Conservation (phyloP, 352 stramenopile genomes). For the Pythium sp. region DNA sequence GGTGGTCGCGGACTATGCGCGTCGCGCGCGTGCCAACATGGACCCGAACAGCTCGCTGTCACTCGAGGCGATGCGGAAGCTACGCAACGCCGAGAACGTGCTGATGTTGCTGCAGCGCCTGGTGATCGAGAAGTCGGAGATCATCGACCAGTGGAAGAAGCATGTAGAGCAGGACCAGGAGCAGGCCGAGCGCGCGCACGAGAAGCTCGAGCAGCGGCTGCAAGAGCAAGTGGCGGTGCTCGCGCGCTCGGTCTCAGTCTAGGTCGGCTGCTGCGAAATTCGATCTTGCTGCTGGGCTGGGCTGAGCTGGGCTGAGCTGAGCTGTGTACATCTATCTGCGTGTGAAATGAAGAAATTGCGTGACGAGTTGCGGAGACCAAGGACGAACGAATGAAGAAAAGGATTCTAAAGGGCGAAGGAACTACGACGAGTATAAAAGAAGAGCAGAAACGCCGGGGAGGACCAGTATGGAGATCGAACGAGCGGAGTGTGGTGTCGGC, state of each 20-base stretch:
- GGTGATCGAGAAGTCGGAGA: conserved; percentile 79
- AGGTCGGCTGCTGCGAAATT: neutral
- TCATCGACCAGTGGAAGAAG: conserved; percentile 75
- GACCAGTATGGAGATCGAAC: neutral
- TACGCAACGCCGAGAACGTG: conserved; percentile 76
- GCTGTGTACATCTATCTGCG: conserved; percentile 1
- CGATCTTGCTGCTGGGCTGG: neutral
- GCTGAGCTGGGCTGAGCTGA: neutral
- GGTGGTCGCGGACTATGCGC: conserved; percentile 44
- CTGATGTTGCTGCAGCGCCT: conserved; percentile 80
- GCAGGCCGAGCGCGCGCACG: conserved; percentile 50
- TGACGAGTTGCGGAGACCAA: neutral
- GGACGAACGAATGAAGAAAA: neutral
- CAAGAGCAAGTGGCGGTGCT: conserved; percentile 69
- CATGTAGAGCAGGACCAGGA: conserved; percentile 65
- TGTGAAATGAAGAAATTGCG: conserved; percentile 1
- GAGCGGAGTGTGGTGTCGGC: neutral
- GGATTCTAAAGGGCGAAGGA: neutral
- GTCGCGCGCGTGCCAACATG: conserved; percentile 30
- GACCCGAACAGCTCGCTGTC: conserved; percentile 41
- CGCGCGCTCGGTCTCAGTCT: conserved; percentile 56
- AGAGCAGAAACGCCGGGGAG: neutral
- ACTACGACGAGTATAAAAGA: conserved; percentile 1
- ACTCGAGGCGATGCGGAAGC: conserved; percentile 76
- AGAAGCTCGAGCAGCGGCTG: conserved; percentile 57